Evolutionary conservation across 805 yeast genomes (phyloP).

Genomic region (Lachancea quebecensis): DNA sequence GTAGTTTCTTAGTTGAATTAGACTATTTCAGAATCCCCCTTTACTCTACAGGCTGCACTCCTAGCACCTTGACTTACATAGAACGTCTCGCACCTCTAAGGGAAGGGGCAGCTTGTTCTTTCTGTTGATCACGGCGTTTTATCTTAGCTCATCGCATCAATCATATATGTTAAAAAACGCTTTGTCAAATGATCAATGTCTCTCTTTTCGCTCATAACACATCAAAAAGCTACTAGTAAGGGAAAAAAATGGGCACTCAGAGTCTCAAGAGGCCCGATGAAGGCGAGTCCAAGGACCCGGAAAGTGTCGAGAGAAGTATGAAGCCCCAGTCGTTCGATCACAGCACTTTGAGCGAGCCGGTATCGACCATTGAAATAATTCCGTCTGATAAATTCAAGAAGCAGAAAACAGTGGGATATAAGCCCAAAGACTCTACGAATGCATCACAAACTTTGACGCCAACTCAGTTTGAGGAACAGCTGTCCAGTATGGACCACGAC

Average conservation of each 20-base stretch:
- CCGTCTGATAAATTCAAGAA: constrained; percentile 27
- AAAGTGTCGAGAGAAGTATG: constrained; percentile 17
- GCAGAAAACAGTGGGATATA: constrained; percentile 28
- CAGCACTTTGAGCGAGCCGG: constrained; percentile 31
- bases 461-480: constrained; percentile 25
- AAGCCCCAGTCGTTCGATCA: constrained; percentile 26
- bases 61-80: too few relatives aligned
- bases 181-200: not conserved
- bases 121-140: not conserved
- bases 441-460: constrained; percentile 4
- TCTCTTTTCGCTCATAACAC: not conserved
- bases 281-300: constrained; percentile 3
- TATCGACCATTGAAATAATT: constrained; percentile 29
- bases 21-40: too few relatives aligned
- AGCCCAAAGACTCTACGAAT: constrained; percentile 9
- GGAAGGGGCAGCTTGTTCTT: too few relatives aligned
- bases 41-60: too few relatives aligned
- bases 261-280: constrained; percentile 6
- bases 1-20: too few relatives aligned
- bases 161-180: not conserved
- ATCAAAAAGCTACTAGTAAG: not conserved
- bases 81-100: too few relatives aligned
- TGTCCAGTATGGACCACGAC: constrained; percentile 29
- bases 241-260: constrained; percentile 1
- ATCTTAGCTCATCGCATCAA: not conserved